A percentile compares a stretch with the other conserved stretches of the same genome.
Evolutionary conservation across 345 rosid genomes (phyloP).

Genomic region (Rhodamnia argentea): DNA sequence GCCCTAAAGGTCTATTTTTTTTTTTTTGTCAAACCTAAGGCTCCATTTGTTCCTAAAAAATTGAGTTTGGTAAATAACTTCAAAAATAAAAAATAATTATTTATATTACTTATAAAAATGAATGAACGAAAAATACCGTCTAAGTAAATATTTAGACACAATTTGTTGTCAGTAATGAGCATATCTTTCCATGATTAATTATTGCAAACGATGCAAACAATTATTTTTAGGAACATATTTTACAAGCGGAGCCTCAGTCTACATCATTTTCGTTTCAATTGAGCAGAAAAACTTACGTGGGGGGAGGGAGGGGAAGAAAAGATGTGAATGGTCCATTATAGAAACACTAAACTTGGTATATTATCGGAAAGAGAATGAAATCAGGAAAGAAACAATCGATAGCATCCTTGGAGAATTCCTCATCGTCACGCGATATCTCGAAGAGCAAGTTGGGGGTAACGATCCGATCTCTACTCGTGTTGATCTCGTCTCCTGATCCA

Average conservation of each 20-base stretch:
- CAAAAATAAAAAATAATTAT: no score
- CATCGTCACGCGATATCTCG: neutral
- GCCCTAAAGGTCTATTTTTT: no score
- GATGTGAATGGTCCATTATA: rapidly evolving
- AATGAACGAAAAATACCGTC: no score
- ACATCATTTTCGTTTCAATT: neutral
- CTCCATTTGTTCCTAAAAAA: no score
- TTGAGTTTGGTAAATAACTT: no score
- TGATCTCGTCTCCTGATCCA: neutral
- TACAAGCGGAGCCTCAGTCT: rapidly evolving
- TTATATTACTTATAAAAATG: neutral
- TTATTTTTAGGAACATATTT: neutral
- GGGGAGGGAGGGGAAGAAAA: neutral
- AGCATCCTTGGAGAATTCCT: neutral
- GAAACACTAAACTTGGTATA: neutral
- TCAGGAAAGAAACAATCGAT: neutral
- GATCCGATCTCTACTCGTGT: neutral
- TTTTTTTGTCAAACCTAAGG: no score
- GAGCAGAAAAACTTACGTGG: neutral
- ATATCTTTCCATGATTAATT: neutral
- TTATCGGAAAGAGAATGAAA: neutral
- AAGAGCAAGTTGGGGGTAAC: neutral
- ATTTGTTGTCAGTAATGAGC: no score
- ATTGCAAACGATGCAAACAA: rapidly evolving
- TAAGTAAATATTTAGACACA: no score